Conservation (phyloP, 164 flowering plant species). For the Protea cynaroides region DNA sequence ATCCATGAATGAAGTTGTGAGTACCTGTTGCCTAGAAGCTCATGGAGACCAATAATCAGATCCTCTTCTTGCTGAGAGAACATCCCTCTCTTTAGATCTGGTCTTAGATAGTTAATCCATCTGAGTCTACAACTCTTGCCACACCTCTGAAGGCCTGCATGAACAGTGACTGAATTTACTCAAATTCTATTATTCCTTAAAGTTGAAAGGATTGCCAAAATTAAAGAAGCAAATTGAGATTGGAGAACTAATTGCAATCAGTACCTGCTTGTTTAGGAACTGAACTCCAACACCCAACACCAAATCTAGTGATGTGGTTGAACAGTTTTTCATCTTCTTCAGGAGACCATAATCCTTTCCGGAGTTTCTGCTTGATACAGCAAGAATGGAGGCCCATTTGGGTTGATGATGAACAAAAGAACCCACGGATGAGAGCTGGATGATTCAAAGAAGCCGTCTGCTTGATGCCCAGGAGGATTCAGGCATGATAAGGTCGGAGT, state of each 20-base stretch:
- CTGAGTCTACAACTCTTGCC: conserved; percentile 90
- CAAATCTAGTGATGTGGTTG: conserved; percentile 61
- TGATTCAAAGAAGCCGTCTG: background rate
- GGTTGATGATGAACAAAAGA: background rate
- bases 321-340: conserved; percentile 85
- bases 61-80: conserved; percentile 83
- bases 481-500: background rate
- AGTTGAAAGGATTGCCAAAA: background rate
- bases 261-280: conserved; percentile 84
- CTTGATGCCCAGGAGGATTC: background rate
- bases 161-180: background rate
- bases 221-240: background rate
- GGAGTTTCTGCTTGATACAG: conserved; percentile 56
- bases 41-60: conserved; percentile 69
- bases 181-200: no score
- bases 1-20: background rate
- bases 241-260: background rate
- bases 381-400: conserved; percentile 68
- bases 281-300: conserved; percentile 93
- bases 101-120: conserved; percentile 88
- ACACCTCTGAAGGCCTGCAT: conserved; percentile 73
- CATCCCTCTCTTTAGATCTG: conserved; percentile 85
- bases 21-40: conserved; percentile 80
- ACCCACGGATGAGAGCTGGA: background rate
- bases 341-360: conserved; percentile 92